Percentiles rank a stretch among this genome's conserved stretches.
These are phyloP conservation scores for Alternaria alternata DNA, from an alignment of 2,329 filamentous ascomycete species.

Conservation along the genomic window DNA sequence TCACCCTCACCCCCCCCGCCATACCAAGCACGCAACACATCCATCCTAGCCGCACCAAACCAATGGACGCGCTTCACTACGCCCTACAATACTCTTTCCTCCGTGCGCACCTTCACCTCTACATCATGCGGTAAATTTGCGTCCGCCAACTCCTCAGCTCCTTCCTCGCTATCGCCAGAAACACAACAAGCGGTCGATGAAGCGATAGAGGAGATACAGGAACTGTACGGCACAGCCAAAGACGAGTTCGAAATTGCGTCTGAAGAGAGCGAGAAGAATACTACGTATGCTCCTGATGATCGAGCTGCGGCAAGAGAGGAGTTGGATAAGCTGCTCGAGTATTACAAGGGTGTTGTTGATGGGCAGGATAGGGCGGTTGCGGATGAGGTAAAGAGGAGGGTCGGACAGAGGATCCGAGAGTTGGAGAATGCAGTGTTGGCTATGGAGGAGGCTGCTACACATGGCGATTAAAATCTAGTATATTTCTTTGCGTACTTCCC, in stretches of 20 bases:
- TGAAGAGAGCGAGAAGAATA: slow-evolving; percentile 62
- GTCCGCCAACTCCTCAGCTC: slow-evolving; percentile 5
- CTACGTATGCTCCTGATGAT: slow-evolving; percentile 64
- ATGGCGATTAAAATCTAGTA: slow-evolving; percentile 53
- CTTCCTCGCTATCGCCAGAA: slow-evolving; percentile 27
- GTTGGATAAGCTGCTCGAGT: slow-evolving; percentile 58
- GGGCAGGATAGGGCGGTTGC: slow-evolving; percentile 53
- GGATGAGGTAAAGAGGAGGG: slow-evolving; percentile 60
- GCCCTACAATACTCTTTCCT: slow-evolving; percentile 38
- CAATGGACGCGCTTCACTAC: slow-evolving; percentile 48
- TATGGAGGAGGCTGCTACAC: slow-evolving; percentile 61
- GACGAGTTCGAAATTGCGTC: slow-evolving; percentile 61
- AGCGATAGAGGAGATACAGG: slow-evolving; percentile 46
- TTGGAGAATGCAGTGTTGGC: slow-evolving; percentile 60
- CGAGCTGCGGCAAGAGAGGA: slow-evolving; percentile 63
- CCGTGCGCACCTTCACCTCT: slow-evolving; percentile 43
- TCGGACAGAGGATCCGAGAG: slow-evolving; percentile 62
- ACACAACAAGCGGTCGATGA: slow-evolving; percentile 36
- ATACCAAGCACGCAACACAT: slow-evolving; percentile 36
- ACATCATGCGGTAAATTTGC: slow-evolving; percentile 16
- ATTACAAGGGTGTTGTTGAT: slow-evolving; percentile 55
- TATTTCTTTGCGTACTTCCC: not conserved
- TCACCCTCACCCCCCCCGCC: slow-evolving; percentile 36
- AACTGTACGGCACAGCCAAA: slow-evolving; percentile 50
- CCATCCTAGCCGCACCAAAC: slow-evolving; percentile 32